A percentile compares a stretch with the other conserved stretches of the same genome.
These are phyloP conservation scores for Eucalyptus marginata DNA, from an alignment of 345 rosid species.

Conservation along the genomic window DNA sequence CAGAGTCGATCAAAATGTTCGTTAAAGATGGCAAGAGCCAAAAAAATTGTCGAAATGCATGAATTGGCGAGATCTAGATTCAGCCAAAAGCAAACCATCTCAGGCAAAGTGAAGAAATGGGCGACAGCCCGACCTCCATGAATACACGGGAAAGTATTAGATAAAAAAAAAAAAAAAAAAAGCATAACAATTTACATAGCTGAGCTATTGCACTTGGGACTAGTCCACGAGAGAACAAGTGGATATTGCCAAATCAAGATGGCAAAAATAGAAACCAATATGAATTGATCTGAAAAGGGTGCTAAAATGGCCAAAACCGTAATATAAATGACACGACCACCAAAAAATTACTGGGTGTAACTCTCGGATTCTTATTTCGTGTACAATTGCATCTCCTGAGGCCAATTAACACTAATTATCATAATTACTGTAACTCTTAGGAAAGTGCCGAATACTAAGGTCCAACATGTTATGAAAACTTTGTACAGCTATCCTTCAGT, in stretches of 20 bases:
- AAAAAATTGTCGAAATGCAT: background rate
- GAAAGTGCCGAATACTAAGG: background rate
- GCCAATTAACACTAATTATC: background rate
- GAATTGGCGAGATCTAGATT: background rate
- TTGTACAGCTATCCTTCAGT: background rate
- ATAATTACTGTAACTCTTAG: background rate
- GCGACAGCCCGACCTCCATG: background rate
- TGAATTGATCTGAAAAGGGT: background rate
- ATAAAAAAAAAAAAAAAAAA: background rate
- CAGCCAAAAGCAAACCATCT: background rate
- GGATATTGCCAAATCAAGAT: background rate
- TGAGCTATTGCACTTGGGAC: background rate
- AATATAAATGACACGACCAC: background rate
- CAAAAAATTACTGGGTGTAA: background rate
- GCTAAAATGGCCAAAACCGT: background rate
- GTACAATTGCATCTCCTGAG: background rate
- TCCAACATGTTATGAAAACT: background rate
- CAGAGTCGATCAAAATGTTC: background rate
- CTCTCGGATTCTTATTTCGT: background rate
- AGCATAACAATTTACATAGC: background rate
- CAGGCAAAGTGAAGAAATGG: background rate
- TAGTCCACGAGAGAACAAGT: background rate
- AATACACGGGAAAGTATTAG: background rate
- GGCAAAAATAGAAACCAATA: background rate
- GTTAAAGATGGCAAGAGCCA: too few relatives aligned